phyloP scores from a whole-genome alignment of 768 basidiomycete species.

The Mycena floridula region DNA sequence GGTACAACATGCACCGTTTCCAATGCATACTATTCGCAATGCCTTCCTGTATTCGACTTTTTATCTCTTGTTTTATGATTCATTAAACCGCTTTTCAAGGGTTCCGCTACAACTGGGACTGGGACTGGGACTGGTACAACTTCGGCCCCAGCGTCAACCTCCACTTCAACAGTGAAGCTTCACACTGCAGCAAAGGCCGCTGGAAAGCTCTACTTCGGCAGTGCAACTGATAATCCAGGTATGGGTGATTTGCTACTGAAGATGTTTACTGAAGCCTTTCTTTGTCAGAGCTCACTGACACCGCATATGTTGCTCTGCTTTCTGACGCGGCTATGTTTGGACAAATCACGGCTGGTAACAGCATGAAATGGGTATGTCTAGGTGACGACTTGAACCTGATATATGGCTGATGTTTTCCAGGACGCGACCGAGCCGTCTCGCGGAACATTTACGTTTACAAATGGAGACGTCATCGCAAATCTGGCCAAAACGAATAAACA shows the following conservation, averaged over 20 bases:
- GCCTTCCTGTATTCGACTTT: constrained; percentile 23
- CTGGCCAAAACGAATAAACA: constrained; percentile 41
- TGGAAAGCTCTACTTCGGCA: constrained; percentile 43
- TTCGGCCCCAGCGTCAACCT: constrained; percentile 13
- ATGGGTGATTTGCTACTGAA: too few relatives aligned
- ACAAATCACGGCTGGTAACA: constrained; percentile 44
- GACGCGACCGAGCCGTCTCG: constrained; percentile 46
- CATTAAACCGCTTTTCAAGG: background rate
- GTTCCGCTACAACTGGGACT: background rate
- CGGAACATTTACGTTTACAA: constrained; percentile 39
- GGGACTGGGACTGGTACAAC: constrained; percentile 6
- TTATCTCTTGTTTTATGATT: background rate
- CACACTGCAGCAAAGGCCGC: constrained; percentile 31
- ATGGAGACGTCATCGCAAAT: constrained; percentile 37
- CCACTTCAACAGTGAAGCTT: constrained; percentile 18
- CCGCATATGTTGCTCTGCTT: constrained; percentile 32
- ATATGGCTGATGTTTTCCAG: constrained; percentile 17
- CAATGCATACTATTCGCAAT: constrained; percentile 41
- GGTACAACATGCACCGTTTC: constrained; percentile 30
- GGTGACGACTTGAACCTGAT: background rate
- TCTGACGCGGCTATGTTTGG: constrained; percentile 33
- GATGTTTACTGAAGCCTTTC: too few relatives aligned
- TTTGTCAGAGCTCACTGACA: constrained; percentile 40
- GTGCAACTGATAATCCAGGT: constrained; percentile 42
- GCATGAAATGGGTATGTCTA: constrained; percentile 48